Percentiles rank a stretch among this genome's conserved stretches.
phyloP scores from a whole-genome alignment of 441 rosid species.

The Corymbia citriodora region DNA sequence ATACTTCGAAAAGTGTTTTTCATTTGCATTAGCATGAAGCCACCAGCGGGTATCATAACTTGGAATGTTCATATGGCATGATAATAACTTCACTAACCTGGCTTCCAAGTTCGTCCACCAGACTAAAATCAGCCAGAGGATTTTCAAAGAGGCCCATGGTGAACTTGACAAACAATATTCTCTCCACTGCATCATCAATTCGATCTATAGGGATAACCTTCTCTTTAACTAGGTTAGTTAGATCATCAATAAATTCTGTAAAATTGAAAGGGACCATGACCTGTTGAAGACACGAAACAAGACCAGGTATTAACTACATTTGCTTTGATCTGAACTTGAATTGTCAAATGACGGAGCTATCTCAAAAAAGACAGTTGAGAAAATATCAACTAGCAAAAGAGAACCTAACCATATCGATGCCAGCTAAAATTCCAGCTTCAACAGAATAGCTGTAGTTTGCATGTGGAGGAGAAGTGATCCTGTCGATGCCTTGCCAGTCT shows the following conservation, averaged over 20 bases:
- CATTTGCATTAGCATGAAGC: background rate
- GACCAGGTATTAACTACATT: background rate
- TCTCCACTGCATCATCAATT: constrained; percentile 72
- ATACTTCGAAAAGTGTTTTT: background rate
- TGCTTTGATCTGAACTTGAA: background rate
- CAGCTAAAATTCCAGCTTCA: constrained; percentile 57
- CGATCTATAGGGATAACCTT: constrained; percentile 53
- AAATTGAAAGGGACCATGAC: constrained; percentile 70
- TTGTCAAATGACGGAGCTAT: background rate
- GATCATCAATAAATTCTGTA: constrained; percentile 57
- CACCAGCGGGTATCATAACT: background rate
- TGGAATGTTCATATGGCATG: background rate
- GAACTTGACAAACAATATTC: constrained; percentile 71
- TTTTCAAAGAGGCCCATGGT: constrained; percentile 76
- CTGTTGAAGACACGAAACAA: constrained; percentile 24
- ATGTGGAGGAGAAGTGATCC: constrained; percentile 50
- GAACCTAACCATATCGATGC: constrained; percentile 62
- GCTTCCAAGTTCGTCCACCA: constrained; percentile 63
- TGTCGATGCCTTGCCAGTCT: constrained; percentile 74
- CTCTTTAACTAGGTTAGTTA: constrained; percentile 47
- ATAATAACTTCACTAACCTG: constrained; percentile 33
- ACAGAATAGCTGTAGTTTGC: constrained; percentile 57
- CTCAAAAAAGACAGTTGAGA: background rate
- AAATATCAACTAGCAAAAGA: background rate
- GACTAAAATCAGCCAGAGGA: constrained; percentile 65